Evolutionary conservation across 805 yeast species (phyloP).

Genomic region (Jamesozyma hellenica): DNA sequence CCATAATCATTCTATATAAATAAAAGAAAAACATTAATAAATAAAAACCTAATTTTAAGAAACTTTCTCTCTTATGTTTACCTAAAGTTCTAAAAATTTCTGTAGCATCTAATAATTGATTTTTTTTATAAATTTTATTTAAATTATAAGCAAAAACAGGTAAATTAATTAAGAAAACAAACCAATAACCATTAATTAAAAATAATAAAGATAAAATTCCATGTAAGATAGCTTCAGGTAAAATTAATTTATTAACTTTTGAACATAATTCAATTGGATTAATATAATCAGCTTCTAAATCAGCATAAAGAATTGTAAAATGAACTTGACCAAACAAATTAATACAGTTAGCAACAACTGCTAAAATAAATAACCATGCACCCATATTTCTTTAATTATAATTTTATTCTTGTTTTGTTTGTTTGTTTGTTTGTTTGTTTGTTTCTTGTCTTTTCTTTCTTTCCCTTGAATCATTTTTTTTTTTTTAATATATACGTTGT

Average conservation of each 20-base stretch:
- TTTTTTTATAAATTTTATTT: conserved; percentile 67
- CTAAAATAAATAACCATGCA: conserved; percentile 43
- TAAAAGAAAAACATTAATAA: conserved; percentile 88
- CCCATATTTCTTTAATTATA: conserved; percentile 4
- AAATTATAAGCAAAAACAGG: conserved; percentile 80
- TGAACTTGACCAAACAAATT: conserved; percentile 87
- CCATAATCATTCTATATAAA: conserved; percentile 91
- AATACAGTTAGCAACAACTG: conserved; percentile 76
- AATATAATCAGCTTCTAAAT: conserved; percentile 90
- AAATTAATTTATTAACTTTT: conserved; percentile 76
- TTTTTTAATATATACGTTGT: too few species aligned
- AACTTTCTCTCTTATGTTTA: conserved; percentile 86
- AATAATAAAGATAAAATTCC: conserved; percentile 59
- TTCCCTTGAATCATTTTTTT: too few species aligned
- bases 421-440: neutral
- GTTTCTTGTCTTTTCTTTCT: neutral
- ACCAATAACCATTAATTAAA: conserved; percentile 85
- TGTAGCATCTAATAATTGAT: conserved; percentile 88
- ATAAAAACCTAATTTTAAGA: conserved; percentile 84
- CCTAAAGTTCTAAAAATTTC: conserved; percentile 91
- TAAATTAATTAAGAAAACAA: conserved; percentile 68
- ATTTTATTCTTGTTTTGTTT: neutral
- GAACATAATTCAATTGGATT: conserved; percentile 95
- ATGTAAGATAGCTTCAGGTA: conserved; percentile 85
- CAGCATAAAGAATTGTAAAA: conserved; percentile 91